Percentiles rank a stretch among this genome's conserved stretches.
Conservation (phyloP, 2,329 filamentous ascomycete genomes). For the Colletotrichum sp. region DNA sequence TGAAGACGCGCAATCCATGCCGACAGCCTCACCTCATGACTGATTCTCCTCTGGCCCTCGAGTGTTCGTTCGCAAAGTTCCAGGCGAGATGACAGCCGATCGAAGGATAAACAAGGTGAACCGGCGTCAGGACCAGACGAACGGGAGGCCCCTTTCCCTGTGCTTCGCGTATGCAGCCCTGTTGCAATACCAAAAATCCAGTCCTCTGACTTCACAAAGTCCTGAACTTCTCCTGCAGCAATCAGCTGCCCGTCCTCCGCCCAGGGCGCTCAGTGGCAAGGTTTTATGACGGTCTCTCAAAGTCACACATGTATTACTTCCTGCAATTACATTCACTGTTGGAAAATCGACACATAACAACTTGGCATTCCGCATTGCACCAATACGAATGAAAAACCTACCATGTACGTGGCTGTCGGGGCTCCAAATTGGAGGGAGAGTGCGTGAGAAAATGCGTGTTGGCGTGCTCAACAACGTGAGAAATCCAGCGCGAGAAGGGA, state of each 20-base stretch:
- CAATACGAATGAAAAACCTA: not conserved
- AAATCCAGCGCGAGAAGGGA: not conserved
- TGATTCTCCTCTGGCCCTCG: not conserved
- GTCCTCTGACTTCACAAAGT: not conserved
- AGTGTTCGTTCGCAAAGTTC: not conserved
- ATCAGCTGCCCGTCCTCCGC: not conserved
- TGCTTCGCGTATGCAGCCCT: not conserved
- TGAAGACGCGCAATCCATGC: not conserved
- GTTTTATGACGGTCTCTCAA: not conserved
- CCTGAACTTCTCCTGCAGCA: not conserved
- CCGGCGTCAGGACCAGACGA: not conserved
- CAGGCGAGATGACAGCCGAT: not conserved
- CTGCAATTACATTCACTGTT: not conserved
- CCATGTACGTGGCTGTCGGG: not conserved
- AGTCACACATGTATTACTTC: not conserved
- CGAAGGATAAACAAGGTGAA: not conserved
- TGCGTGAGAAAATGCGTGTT: not conserved
- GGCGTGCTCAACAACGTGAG: not conserved
- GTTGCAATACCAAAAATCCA: not conserved
- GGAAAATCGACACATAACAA: not conserved
- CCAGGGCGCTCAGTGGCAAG: not conserved
- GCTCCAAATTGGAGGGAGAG: not conserved
- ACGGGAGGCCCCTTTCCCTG: not conserved
- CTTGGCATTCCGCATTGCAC: not conserved
- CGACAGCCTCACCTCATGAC: not conserved